Conservation (phyloP, 208 protist genomes). For the Wallacemonas sp. region DNA sequence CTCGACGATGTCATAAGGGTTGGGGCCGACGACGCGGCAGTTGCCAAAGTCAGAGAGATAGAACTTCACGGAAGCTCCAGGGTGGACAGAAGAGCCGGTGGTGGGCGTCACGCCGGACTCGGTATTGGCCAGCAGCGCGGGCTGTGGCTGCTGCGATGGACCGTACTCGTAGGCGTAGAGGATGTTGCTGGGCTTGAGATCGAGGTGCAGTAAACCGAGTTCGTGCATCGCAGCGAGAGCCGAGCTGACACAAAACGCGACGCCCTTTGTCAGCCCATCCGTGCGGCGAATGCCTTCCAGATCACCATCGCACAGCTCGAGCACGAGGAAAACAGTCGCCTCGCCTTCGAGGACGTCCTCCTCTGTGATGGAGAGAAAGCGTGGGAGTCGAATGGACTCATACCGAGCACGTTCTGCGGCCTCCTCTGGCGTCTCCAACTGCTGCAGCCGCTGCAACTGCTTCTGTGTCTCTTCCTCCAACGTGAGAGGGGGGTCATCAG, state of each 20-base stretch:
- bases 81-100: background rate
- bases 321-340: conserved; percentile 76
- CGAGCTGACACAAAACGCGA: conserved; percentile 79
- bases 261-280: conserved; percentile 53
- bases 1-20: conserved; percentile 34
- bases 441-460: conserved; percentile 21
- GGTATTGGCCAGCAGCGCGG: background rate
- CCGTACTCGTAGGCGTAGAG: conserved; percentile 76
- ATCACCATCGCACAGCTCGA: conserved; percentile 85
- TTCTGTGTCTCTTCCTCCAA: conserved; percentile 24
- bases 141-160: conserved; percentile 27
- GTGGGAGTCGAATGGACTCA: conserved; percentile 49
- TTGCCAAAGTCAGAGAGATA: conserved; percentile 90
- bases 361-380: conserved; percentile 76
- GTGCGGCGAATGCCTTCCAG: conserved; percentile 65
- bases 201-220: conserved; percentile 79
- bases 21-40: conserved; percentile 69
- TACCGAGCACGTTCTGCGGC: conserved; percentile 28
- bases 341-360: conserved; percentile 69
- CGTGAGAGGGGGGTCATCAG: conserved; percentile 2
- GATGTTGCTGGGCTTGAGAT: conserved; percentile 89
- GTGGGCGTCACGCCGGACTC: background rate
- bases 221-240: conserved; percentile 79
- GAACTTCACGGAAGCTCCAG: conserved; percentile 56
- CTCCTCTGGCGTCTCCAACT: conserved; percentile 24